Conservation (phyloP, 2,329 filamentous ascomycete genomes). For the Phaeoacremonium minimum region DNA sequence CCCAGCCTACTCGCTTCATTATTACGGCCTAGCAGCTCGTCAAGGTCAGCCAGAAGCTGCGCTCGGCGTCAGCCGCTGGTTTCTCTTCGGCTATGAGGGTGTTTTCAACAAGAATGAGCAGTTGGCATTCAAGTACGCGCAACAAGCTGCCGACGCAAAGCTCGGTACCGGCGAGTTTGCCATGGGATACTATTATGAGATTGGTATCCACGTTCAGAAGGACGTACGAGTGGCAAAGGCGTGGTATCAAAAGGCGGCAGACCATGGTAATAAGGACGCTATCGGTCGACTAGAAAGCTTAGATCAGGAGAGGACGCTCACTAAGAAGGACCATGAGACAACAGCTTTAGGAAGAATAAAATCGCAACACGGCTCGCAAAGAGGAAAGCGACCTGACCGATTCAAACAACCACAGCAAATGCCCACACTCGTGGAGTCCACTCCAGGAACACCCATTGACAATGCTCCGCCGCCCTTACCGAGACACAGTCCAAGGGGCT, state of each 20-base stretch:
- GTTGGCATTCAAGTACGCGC: conserved; percentile 84
- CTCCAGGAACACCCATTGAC: conserved; percentile 23
- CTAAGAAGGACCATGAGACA: conserved; percentile 88
- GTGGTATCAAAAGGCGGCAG: conserved; percentile 89
- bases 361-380: conserved; percentile 68
- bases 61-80: conserved; percentile 97
- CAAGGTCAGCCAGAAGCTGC: conserved; percentile 93
- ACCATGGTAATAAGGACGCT: conserved; percentile 90
- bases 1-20: conserved; percentile 86
- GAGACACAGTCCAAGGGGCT: conserved; percentile 18
- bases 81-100: conserved; percentile 89
- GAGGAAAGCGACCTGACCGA: conserved; percentile 56
- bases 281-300: conserved; percentile 77
- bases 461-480: conserved; percentile 7
- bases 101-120: conserved; percentile 95
- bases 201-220: conserved; percentile 86
- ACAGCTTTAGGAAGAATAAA: conserved; percentile 86
- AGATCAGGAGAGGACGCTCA: conserved; percentile 75
- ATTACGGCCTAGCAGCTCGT: conserved; percentile 87
- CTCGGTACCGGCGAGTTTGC: conserved; percentile 92
- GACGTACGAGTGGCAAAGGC: conserved; percentile 75
- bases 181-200: conserved; percentile 95
- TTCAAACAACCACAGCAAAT: conserved; percentile 44
- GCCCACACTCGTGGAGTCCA: conserved; percentile 45
- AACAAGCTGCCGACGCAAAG: conserved; percentile 76